phyloP scores from a whole-genome alignment of 1,284 basidiomycete genomes.

The Sporisorium scitamineum region DNA sequence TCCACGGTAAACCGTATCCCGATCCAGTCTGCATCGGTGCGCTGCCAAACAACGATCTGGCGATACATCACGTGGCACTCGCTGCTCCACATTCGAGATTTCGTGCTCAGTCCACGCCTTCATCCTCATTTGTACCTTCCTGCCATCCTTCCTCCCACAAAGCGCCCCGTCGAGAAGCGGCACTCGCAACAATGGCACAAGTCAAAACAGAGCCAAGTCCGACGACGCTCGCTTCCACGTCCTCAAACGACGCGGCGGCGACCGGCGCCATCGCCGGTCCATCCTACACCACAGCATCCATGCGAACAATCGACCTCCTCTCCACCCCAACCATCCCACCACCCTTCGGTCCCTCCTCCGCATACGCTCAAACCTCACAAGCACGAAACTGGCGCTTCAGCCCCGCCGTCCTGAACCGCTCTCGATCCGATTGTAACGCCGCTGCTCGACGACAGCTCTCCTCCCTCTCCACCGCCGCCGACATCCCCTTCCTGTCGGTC shows the following conservation, averaged over 20 bases:
- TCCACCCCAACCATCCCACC: constrained; percentile 40
- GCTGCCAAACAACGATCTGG: not conserved
- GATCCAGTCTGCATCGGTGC: not conserved
- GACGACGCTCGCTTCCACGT: not conserved
- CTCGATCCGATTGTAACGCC: constrained; percentile 29
- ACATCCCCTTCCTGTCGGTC: constrained; percentile 78
- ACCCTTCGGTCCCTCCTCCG: constrained; percentile 44
- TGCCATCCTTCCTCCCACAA: not conserved
- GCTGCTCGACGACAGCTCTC: constrained; percentile 26
- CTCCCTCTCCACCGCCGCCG: constrained; percentile 8
- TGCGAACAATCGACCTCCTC: constrained; percentile 27
- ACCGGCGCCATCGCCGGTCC: not conserved
- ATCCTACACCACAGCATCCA: constrained; percentile 23
- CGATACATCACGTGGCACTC: not conserved
- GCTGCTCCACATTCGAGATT: constrained; percentile 7
- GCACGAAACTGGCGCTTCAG: constrained; percentile 64
- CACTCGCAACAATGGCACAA: constrained; percentile 7
- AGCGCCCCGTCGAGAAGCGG: not conserved
- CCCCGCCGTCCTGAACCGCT: constrained; percentile 12
- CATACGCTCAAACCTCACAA: constrained; percentile 61
- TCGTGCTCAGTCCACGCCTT: constrained; percentile 1
- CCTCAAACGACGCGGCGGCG: too few species aligned
- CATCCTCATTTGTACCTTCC: not conserved
- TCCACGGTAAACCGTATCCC: not conserved
- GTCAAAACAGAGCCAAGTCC: not conserved